Percentiles rank a stretch among this genome's conserved stretches.
phyloP scores from a whole-genome alignment of 208 protist species.

The Balamuthia mandrillaris region DNA sequence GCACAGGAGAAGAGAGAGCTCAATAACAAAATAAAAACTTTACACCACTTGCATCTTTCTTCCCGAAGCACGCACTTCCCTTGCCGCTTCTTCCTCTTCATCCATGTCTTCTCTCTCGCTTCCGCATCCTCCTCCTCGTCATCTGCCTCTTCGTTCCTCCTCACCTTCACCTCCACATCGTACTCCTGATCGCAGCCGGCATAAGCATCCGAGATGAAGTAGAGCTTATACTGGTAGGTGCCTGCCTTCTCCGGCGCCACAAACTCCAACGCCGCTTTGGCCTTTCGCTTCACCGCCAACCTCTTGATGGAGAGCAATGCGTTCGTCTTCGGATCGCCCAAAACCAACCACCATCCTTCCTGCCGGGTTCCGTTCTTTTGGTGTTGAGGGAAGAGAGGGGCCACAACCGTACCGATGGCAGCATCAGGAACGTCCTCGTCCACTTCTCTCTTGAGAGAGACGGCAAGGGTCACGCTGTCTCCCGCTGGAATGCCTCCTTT shows the following conservation, averaged over 20 bases:
- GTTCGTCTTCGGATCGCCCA: slow-evolving; percentile 78
- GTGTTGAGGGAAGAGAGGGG: slow-evolving; percentile 54
- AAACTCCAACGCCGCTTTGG: slow-evolving; percentile 78
- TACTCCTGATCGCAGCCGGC: slow-evolving; percentile 82
- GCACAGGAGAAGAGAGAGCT: too few relatives aligned
- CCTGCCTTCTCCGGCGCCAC: slow-evolving; percentile 67
- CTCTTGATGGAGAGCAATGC: slow-evolving; percentile 74
- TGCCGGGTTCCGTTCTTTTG: too few relatives aligned
- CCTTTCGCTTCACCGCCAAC: slow-evolving; percentile 63
- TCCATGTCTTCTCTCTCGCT: too few relatives aligned
- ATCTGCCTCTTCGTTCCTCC: too few relatives aligned
- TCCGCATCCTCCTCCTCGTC: too few relatives aligned
- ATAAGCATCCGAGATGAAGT: slow-evolving; percentile 88
- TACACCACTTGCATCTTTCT: too few relatives aligned
- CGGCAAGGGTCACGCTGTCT: neutral
- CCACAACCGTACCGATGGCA: neutral
- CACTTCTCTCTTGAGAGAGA: slow-evolving; percentile 11
- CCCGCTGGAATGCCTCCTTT: slow-evolving; percentile 6
- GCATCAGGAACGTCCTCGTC: too few relatives aligned
- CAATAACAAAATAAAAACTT: too few relatives aligned
- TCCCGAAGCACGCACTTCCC: too few relatives aligned
- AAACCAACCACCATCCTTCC: slow-evolving; percentile 86
- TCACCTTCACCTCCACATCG: too few relatives aligned
- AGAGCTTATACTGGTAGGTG: slow-evolving; percentile 69
- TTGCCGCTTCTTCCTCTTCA: too few relatives aligned